Base-by-base conservation (phyloP, 305 asterid species). In the Rubia tinctorum region DNA sequence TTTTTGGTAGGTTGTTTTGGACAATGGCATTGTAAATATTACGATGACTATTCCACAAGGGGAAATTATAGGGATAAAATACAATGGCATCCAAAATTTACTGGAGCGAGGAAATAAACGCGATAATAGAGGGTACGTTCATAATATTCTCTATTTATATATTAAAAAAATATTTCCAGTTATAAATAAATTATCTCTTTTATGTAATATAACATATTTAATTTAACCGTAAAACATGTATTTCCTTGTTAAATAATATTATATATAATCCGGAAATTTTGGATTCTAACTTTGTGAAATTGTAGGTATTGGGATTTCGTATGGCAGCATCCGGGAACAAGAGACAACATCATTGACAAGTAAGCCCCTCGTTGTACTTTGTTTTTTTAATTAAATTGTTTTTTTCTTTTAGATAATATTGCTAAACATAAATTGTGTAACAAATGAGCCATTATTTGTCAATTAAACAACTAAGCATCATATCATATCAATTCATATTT, bases 281-380 rank as follows among this genome's bases (percentile, higher is more conserved):
- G 3, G 42, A 18, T 12, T 18, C 17, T 8, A 62, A 9, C 22
- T 42, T 43, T 75, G 42, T 27, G 6, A 42, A 8, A 72, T 71
- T 81, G 53, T 60, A 93, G 98, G 82, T 90, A 93, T 42, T 93
- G 98, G 98, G 97, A 93, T 71, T 73, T 93, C 62, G 89, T 83
- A 73, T 93, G 96, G 97, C 87, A 84, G 82, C 61, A 78, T 14
- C 80, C 85, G 9, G 82, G 58, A 8, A 74, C 71, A 61, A 75
- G 53, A 0, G 53, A 59, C 1, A 84, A 81, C 80, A 74, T 69
- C 30, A 40, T 73, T 64, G 96, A 91, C 73, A 93, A 83, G 98
- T 90, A 75, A 78, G 94, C 73, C 56, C 3, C 45, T 9, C 8
- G 7, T 59, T 23, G 37, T 11, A 23, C 8, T 61, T 61, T 30